Evolutionary conservation across 176 grass and related monocot species (phyloP).

Genomic region (Zoysia pacifica): DNA sequence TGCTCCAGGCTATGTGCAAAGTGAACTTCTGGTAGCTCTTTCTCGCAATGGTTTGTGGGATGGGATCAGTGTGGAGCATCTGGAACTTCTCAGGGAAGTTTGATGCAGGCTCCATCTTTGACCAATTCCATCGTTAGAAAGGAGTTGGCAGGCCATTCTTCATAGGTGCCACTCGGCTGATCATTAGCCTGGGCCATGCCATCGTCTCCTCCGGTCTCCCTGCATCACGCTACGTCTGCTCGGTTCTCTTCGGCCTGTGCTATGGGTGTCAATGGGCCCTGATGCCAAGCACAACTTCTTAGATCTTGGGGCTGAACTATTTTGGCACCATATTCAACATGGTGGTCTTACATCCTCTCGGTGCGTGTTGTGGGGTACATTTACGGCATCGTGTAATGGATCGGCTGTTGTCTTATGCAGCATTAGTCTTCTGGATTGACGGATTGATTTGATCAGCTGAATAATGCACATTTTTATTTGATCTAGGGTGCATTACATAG

Average conservation of each 20-base stretch:
- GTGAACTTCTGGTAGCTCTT: conserved; percentile 73
- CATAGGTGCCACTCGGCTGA: conserved; percentile 42
- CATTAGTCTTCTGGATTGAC: too few relatives aligned
- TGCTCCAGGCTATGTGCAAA: conserved; percentile 58
- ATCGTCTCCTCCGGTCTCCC: conserved; percentile 59
- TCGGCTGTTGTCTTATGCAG: too few relatives aligned
- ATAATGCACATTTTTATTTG: too few relatives aligned
- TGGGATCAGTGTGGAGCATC: conserved; percentile 81
- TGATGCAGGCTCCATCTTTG: conserved; percentile 53
- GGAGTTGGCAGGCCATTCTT: conserved; percentile 58
- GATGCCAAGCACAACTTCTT: conserved; percentile 76
- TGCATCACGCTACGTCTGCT: conserved; percentile 58
- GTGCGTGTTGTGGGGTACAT: conserved; percentile 50
- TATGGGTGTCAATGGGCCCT: conserved; percentile 75
- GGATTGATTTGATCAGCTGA: too few relatives aligned
- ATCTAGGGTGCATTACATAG: too few relatives aligned
- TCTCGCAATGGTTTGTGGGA: conserved; percentile 70
- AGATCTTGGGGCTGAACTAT: conserved; percentile 67
- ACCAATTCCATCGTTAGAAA: conserved; percentile 48
- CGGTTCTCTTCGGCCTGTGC: conserved; percentile 64
- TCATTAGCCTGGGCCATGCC: conserved; percentile 61
- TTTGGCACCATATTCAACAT: conserved; percentile 78
- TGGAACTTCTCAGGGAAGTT: conserved; percentile 80
- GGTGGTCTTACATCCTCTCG: conserved; percentile 69
- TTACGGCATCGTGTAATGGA: too few relatives aligned